phyloP scores from a whole-genome alignment of 805 yeast species.

The Tetrapisispora pingtungensis region DNA sequence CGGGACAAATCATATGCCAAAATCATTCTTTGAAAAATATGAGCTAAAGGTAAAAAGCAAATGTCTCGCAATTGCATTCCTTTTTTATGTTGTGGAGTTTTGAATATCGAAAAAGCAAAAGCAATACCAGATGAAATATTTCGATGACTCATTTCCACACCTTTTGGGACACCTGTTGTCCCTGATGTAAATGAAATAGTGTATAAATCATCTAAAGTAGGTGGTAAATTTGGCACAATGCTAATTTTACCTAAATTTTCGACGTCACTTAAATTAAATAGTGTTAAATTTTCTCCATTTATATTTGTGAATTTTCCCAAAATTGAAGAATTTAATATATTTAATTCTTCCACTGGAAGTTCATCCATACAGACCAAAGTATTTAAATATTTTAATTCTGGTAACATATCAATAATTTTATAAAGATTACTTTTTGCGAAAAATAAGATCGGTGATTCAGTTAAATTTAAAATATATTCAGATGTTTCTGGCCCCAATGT shows the following conservation, averaged over 20 bases:
- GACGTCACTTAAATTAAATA: slow-evolving; percentile 35
- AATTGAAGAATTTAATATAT: slow-evolving; percentile 24
- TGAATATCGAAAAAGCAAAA: slow-evolving; percentile 31
- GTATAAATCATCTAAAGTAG: slow-evolving; percentile 42
- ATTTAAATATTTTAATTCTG: slow-evolving; percentile 34
- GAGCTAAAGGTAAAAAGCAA: slow-evolving; percentile 49
- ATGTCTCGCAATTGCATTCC: slow-evolving; percentile 25
- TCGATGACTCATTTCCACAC: slow-evolving; percentile 48
- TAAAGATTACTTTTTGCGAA: slow-evolving; percentile 43
- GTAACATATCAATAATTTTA: slow-evolving; percentile 38
- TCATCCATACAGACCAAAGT: slow-evolving; percentile 49
- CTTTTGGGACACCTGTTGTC: slow-evolving; percentile 68
- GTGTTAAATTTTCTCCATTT: slow-evolving; percentile 28
- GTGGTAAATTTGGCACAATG: slow-evolving; percentile 36
- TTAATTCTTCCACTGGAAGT: slow-evolving; percentile 29
- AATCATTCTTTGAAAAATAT: slow-evolving; percentile 42
- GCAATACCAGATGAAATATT: slow-evolving; percentile 43
- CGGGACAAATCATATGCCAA: slow-evolving; percentile 35
- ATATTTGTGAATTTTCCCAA: slow-evolving; percentile 20
- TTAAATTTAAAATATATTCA: slow-evolving; percentile 48
- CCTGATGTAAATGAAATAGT: slow-evolving; percentile 69
- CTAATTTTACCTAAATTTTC: slow-evolving; percentile 35
- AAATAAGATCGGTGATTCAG: slow-evolving; percentile 53
- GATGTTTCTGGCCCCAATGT: slow-evolving; percentile 53
- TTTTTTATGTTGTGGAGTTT: slow-evolving; percentile 18